phyloP scores from a whole-genome alignment of 2,329 filamentous ascomycete species.

The Mariannaea elegans region DNA sequence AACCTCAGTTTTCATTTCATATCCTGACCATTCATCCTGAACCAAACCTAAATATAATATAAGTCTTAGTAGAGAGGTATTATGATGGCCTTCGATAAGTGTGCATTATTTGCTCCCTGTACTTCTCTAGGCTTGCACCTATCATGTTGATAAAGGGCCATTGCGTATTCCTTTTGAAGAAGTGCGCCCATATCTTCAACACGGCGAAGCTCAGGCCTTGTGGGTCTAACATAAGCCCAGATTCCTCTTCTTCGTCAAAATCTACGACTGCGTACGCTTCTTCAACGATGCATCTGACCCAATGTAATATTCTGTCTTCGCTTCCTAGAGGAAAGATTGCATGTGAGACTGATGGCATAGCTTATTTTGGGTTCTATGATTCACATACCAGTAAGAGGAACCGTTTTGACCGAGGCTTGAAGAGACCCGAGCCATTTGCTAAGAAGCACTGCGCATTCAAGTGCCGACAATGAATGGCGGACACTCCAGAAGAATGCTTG shows the following conservation, averaged over 20 bases:
- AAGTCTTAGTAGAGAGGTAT: too few relatives aligned
- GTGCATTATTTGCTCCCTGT: slow-evolving; percentile 37
- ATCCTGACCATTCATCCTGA: too few relatives aligned
- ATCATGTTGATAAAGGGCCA: slow-evolving; percentile 59
- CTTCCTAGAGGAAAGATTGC: slow-evolving; percentile 39
- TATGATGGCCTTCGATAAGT: too few relatives aligned
- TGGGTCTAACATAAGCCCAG: slow-evolving; percentile 35
- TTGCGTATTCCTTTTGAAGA: slow-evolving; percentile 58
- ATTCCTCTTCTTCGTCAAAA: slow-evolving; percentile 47
- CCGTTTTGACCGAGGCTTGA: slow-evolving; percentile 23
- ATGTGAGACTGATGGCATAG: neutral
- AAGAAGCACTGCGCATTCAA: slow-evolving; percentile 63
- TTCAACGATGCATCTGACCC: slow-evolving; percentile 56
- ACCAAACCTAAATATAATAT: too few relatives aligned
- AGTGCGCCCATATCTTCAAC: slow-evolving; percentile 55
- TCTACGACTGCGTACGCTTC: slow-evolving; percentile 52
- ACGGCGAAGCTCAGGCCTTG: slow-evolving; percentile 49
- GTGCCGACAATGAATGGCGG: slow-evolving; percentile 61
- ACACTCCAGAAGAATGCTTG: slow-evolving; percentile 67
- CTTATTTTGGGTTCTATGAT: too few relatives aligned
- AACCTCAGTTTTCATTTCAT: too few relatives aligned
- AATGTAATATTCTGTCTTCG: slow-evolving; percentile 56
- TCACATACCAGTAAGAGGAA: slow-evolving; percentile 41
- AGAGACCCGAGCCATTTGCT: slow-evolving; percentile 57
- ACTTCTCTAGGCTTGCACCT: slow-evolving; percentile 50